A percentile compares a stretch with the other conserved stretches of the same genome.
Conservation (phyloP, 805 yeast genomes). For the Komagataella populi region DNA sequence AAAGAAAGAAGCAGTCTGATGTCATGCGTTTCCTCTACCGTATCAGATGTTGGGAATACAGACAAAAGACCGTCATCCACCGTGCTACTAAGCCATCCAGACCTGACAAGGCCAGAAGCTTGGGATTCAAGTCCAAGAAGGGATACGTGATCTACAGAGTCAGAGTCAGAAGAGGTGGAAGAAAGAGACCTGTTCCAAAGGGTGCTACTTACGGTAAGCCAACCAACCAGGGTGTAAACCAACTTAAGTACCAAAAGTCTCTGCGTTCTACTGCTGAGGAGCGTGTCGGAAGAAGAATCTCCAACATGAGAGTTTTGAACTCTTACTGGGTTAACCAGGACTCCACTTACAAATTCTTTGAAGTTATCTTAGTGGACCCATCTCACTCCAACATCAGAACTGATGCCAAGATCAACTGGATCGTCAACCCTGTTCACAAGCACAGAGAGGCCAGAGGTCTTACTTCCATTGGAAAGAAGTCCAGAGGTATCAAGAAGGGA, state of each 20-base stretch:
- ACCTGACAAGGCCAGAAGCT: slow-evolving; percentile 99
- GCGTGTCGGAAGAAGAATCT: slow-evolving; percentile 97
- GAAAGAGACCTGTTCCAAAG: slow-evolving; percentile 99
- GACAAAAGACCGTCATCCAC: slow-evolving; percentile 98
- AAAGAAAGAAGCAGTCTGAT: slow-evolving; percentile 99
- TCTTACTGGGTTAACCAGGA: slow-evolving; percentile 99
- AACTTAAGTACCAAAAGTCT: slow-evolving; percentile 98
- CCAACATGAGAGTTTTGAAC: slow-evolving; percentile 98
- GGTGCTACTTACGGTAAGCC: slow-evolving; percentile 99
- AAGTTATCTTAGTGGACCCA: slow-evolving; percentile 96
- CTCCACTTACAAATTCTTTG: slow-evolving; percentile 98
- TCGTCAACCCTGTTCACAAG: slow-evolving; percentile 98
- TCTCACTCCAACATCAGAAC: slow-evolving; percentile 97
- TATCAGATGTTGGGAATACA: slow-evolving; percentile 99
- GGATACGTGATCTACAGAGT: slow-evolving; percentile 97
- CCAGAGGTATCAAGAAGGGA: slow-evolving; percentile 99
- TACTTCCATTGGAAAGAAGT: slow-evolving; percentile 95
- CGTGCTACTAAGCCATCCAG: slow-evolving; percentile 97
- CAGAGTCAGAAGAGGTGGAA: slow-evolving; percentile 99
- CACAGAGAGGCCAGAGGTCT: slow-evolving; percentile 99
- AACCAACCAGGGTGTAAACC: slow-evolving; percentile 99
- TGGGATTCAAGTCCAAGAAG: slow-evolving; percentile 99
- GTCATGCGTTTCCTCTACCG: slow-evolving; percentile 97
- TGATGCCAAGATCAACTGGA: slow-evolving; percentile 99
- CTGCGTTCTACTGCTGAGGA: slow-evolving; percentile 98